Percentiles rank a stretch among this genome's conserved stretches.
phyloP scores from a whole-genome alignment of 495 filamentous ascomycete species.

The Penicillium herquei region DNA sequence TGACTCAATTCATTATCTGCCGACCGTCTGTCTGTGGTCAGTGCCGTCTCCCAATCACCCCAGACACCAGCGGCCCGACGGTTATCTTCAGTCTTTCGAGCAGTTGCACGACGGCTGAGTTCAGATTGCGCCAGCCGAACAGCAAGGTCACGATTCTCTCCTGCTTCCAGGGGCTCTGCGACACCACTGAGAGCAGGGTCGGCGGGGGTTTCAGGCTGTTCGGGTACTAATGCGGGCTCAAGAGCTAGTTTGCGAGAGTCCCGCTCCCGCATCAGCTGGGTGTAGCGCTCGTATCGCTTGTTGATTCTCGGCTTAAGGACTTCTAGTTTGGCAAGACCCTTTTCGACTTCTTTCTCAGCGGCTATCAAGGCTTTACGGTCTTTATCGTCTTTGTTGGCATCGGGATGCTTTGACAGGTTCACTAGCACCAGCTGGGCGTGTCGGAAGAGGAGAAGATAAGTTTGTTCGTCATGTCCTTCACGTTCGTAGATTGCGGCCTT shows the following conservation, averaged over 20 bases:
- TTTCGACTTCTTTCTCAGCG: slow-evolving; percentile 53
- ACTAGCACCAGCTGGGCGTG: slow-evolving; percentile 70
- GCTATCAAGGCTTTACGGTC: slow-evolving; percentile 46
- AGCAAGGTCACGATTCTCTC: slow-evolving; percentile 70
- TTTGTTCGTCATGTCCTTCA: slow-evolving; percentile 82
- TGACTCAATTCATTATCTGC: slow-evolving; percentile 42
- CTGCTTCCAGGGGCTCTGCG: slow-evolving; percentile 61
- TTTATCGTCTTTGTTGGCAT: slow-evolving; percentile 42
- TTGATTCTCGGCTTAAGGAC: slow-evolving; percentile 65
- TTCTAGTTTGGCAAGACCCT: slow-evolving; percentile 59
- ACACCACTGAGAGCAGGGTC: slow-evolving; percentile 43
- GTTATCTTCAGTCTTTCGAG: slow-evolving; percentile 50
- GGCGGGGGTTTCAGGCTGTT: slow-evolving; percentile 18
- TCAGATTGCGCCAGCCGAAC: slow-evolving; percentile 75
- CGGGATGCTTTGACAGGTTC: slow-evolving; percentile 59
- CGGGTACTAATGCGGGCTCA: slow-evolving; percentile 10
- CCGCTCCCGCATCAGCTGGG: slow-evolving; percentile 51
- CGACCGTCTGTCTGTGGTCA: slow-evolving; percentile 28
- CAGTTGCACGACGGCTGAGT: slow-evolving; percentile 64
- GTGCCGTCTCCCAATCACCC: slow-evolving; percentile 55
- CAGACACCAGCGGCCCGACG: slow-evolving; percentile 62
- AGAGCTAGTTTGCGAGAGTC: slow-evolving; percentile 33
- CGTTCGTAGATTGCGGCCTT: slow-evolving; percentile 76
- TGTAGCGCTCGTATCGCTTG: slow-evolving; percentile 60
- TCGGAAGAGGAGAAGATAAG: slow-evolving; percentile 82